Conservation (phyloP, 1,284 basidiomycete genomes). For the Dichomitus squalens region DNA sequence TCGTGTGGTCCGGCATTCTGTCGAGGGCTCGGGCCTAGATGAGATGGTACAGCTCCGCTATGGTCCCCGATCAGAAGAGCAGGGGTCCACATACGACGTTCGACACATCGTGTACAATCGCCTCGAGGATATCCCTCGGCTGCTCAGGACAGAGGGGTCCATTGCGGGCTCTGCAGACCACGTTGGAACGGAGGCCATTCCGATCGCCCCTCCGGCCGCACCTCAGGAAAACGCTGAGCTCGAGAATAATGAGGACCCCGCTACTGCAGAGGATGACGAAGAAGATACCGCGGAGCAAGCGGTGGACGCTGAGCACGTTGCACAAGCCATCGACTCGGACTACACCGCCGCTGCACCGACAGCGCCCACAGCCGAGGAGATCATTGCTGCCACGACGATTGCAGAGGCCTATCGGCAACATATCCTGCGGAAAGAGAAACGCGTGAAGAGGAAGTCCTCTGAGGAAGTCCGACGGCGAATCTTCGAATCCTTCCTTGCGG, state of each 20-base stretch:
- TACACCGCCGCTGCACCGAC: slow-evolving; percentile 17
- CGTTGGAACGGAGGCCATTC: slow-evolving; percentile 24
- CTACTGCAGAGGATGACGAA: slow-evolving; percentile 7
- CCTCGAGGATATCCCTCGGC: slow-evolving; percentile 29
- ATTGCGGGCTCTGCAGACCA: background rate
- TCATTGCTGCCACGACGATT: slow-evolving; percentile 33
- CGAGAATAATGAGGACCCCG: slow-evolving; percentile 1
- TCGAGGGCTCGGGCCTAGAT: slow-evolving; percentile 34
- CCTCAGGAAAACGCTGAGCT: background rate
- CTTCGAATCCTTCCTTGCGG: slow-evolving; percentile 32
- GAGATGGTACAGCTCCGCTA: slow-evolving; percentile 42
- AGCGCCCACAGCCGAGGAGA: slow-evolving; percentile 33
- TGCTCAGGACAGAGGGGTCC: slow-evolving; percentile 14
- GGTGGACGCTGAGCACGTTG: slow-evolving; percentile 21
- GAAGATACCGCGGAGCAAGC: slow-evolving; percentile 9
- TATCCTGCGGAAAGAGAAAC: slow-evolving; percentile 25
- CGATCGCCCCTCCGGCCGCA: slow-evolving; percentile 23
- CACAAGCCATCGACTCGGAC: slow-evolving; percentile 27
- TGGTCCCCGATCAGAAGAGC: slow-evolving; percentile 9
- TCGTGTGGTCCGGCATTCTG: slow-evolving; percentile 32
- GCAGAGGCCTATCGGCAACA: slow-evolving; percentile 34
- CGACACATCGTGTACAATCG: slow-evolving; percentile 37
- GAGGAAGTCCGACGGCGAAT: slow-evolving; percentile 11
- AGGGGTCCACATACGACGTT: slow-evolving; percentile 20
- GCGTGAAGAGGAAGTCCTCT: background rate